A percentile compares a stretch with the other conserved stretches of the same genome.
Conservation (phyloP, 257 asterid species). For the Cynanchum wilfordii region DNA sequence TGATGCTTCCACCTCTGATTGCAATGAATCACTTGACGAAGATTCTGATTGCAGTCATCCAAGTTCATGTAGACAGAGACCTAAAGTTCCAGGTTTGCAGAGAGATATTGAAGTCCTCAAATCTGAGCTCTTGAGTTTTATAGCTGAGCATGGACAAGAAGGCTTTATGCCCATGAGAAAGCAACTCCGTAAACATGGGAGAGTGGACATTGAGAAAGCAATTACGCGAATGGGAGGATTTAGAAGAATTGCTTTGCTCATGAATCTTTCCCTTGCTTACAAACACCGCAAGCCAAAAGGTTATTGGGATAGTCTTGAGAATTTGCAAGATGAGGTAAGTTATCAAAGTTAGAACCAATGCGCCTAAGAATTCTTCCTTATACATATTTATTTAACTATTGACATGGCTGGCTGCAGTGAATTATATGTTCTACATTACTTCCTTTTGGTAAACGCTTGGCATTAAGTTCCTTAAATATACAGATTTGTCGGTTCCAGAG, state of each 20-base stretch:
- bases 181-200: conserved; percentile 69
- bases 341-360: neutral
- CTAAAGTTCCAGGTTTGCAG: conserved; percentile 83
- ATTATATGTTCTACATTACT: too few relatives aligned
- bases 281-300: conserved; percentile 95
- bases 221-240: conserved; percentile 91
- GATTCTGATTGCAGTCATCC: conserved; percentile 30
- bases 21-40: conserved; percentile 20
- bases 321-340: conserved; percentile 84
- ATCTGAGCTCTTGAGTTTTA: conserved; percentile 72
- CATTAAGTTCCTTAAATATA: conserved; percentile 8
- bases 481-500: conserved; percentile 82
- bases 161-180: conserved; percentile 99
- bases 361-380: too few relatives aligned
- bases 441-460: too few relatives aligned
- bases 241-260: conserved; percentile 60
- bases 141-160: conserved; percentile 80
- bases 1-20: conserved; percentile 15
- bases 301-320: conserved; percentile 88
- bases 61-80: conserved; percentile 51
- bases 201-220: conserved; percentile 93
- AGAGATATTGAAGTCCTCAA: conserved; percentile 79
- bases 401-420: neutral
- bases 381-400: neutral
- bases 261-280: conserved; percentile 91